Base-by-base conservation (phyloP, 345 rosid genomes). In the Hypericum androsaemum region DNA sequence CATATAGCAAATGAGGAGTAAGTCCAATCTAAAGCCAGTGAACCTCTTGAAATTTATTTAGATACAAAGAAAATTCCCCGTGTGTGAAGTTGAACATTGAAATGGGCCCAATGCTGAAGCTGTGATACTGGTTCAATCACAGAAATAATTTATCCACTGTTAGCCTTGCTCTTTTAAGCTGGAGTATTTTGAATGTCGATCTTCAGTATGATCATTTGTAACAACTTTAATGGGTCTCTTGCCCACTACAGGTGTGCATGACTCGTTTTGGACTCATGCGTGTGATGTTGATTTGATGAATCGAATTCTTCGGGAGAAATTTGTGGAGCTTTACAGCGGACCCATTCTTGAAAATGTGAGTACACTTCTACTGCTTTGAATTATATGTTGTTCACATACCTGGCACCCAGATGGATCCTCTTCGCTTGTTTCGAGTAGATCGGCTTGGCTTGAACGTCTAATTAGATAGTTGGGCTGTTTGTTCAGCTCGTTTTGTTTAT, bases 181-280 rank as follows among this genome's bases (percentile, higher is more conserved):
- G 41, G 6, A 22, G n/a, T 39, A 12, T 22, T 52, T 43, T 13
- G 47, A 39, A 41, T 8, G 39, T 2, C 8, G 8, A 46, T 13
- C 22, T 6, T 46, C 40, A 8, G 43, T 51, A 41, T 51, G 43
- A 3, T 61, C 61, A 28, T 55, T 14, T 60, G 7, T 22, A 2
- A 0, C 16, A n/a, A 41, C 6, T 12, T 12, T 12, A 28, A 13
- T 46, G 22, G 15, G 8, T 50, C 5, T 8, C 17, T 53, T 5
- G 12, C 47, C 54, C 39, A 64, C 80, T n/a, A 14, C 22, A 92
- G 96, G 98, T 45, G 98, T 92, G 58, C 98, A 92, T 61, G 98
- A 92, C 76, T 92, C 98, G 12, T 92, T 83, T 58, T 92, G 98
- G 98, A 92, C 98, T 5, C 98, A 92, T 73, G 96, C 98, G 38